These are phyloP conservation scores for Solanum hybrid DNA, from an alignment of 305 asterid species.

Conservation along the genomic window DNA sequence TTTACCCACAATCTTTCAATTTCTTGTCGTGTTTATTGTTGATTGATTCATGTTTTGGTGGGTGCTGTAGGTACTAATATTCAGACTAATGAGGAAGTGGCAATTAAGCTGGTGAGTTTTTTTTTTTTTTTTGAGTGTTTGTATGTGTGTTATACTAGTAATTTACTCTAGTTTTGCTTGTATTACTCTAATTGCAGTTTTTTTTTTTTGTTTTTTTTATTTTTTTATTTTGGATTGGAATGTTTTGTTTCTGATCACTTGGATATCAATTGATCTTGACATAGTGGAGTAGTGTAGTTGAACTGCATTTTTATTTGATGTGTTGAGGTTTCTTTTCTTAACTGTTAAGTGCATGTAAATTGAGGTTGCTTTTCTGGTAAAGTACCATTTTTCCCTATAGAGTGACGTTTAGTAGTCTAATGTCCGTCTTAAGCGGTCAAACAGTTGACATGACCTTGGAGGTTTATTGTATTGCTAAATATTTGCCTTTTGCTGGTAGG, in stretches of 20 bases:
- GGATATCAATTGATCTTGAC: background rate
- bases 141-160: background rate
- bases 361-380: background rate
- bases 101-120: constrained; percentile 68
- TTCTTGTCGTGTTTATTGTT: background rate
- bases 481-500: background rate
- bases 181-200: background rate
- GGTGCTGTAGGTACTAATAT: constrained; percentile 50
- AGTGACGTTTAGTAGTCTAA: background rate
- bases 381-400: background rate
- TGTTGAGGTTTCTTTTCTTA: background rate
- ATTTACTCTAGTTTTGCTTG: background rate
- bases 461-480: background rate
- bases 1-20: background rate
- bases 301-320: background rate
- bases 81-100: constrained; percentile 69
- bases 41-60: constrained; percentile 10
- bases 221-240: background rate
- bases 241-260: background rate
- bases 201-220: background rate
- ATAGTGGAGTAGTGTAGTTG: background rate
- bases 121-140: background rate
- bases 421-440: background rate
- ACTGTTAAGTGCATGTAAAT: background rate
- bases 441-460: background rate